Evolutionary conservation across 768 basidiomycete species (phyloP).

Genomic region (Suillus ampliporus): DNA sequence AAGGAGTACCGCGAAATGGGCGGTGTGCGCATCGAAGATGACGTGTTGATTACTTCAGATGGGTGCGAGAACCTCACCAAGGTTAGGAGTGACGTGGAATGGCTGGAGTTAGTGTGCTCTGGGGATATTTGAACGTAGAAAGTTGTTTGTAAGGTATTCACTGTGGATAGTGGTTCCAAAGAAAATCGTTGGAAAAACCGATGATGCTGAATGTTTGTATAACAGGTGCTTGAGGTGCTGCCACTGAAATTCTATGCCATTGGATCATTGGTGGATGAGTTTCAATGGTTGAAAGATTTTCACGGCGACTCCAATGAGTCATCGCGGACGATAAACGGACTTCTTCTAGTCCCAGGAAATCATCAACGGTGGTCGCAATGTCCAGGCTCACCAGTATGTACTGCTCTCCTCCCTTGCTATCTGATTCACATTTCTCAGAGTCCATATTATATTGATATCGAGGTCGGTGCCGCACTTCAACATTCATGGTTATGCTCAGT

Average conservation of each 20-base stretch:
- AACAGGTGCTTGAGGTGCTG: too few relatives aligned
- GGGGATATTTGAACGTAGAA: conserved; percentile 48
- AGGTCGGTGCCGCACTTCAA: too few relatives aligned
- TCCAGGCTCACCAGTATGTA: neutral
- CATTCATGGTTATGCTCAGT: too few relatives aligned
- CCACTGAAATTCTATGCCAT: neutral
- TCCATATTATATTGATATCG: too few relatives aligned
- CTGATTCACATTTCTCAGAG: neutral
- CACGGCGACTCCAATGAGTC: neutral
- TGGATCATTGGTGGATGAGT: neutral
- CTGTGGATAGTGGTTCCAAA: neutral
- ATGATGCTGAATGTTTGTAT: neutral
- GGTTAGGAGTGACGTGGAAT: conserved; percentile 79
- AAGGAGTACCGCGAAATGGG: conserved; percentile 81
- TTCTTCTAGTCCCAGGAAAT: neutral
- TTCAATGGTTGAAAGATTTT: neutral
- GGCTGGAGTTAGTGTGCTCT: conserved; percentile 84
- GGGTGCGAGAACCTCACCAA: conserved; percentile 88
- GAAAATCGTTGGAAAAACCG: neutral
- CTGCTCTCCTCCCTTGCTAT: neutral
- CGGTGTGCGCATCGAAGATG: conserved; percentile 94
- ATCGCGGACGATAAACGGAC: neutral
- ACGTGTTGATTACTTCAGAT: conserved; percentile 73
- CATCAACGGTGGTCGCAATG: neutral
- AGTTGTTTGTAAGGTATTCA: neutral